Evolutionary conservation across 2,329 filamentous ascomycete species (phyloP).

Genomic region (Fusarium miscanthi): DNA sequence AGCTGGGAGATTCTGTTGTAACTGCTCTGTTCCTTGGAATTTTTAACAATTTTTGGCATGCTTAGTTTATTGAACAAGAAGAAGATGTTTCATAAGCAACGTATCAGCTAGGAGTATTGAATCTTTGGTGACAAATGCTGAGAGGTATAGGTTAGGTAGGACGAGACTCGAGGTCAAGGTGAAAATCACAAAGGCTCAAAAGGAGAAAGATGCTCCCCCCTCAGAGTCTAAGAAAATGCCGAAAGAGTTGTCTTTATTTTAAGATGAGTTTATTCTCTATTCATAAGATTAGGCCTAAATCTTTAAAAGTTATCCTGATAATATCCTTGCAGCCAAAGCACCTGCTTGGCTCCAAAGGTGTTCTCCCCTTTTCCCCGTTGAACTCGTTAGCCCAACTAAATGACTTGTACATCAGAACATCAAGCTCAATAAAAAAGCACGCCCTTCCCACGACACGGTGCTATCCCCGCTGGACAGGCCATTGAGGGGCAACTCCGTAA

Average conservation of each 20-base stretch:
- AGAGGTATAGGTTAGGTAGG: neutral
- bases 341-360: neutral
- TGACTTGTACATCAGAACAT: neutral
- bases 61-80: too few relatives aligned
- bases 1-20: neutral
- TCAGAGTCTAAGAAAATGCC: neutral
- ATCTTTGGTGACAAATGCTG: neutral
- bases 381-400: too few relatives aligned
- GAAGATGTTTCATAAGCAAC: rapidly evolving
- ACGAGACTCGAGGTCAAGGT: neutral
- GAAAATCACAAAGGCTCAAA: neutral
- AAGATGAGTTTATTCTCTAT: neutral
- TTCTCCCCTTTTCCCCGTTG: too few relatives aligned
- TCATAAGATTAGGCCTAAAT: neutral
- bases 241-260: rapidly evolving
- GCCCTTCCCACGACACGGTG: neutral
- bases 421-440: too few relatives aligned
- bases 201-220: neutral
- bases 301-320: neutral
- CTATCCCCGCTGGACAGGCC: neutral
- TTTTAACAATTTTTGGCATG: neutral
- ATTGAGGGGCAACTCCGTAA: neutral
- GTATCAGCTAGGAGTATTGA: neutral
- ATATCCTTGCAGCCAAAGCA: neutral
- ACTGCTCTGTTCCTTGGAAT: rapidly evolving